phyloP scores from a whole-genome alignment of 129 eudicot species.

The Ambrosia trifida region DNA sequence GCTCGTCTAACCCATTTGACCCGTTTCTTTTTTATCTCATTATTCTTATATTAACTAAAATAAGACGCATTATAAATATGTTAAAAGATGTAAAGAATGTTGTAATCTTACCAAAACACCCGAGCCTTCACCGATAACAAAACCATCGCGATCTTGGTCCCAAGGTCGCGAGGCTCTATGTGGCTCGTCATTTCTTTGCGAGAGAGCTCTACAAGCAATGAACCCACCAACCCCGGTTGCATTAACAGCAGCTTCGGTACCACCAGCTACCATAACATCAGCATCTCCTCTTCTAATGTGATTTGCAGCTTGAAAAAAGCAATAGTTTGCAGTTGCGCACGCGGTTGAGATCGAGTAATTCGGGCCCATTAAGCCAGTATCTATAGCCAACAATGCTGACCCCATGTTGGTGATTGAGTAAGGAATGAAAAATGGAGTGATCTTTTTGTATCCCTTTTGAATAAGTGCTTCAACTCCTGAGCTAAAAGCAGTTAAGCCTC shows the following conservation, averaged over 20 bases:
- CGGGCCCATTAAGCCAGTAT: constrained; percentile 83
- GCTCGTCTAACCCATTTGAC: not conserved
- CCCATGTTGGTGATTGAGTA: constrained; percentile 85
- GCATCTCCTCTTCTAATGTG: constrained; percentile 90
- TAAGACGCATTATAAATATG: not conserved
- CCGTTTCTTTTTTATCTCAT: not conserved
- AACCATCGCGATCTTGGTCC: constrained; percentile 86
- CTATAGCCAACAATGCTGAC: constrained; percentile 79
- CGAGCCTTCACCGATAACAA: constrained; percentile 90
- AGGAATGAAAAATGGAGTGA: constrained; percentile 83
- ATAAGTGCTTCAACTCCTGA: constrained; percentile 70
- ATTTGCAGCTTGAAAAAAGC: constrained; percentile 80
- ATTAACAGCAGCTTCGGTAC: constrained; percentile 76
- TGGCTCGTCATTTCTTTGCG: constrained; percentile 80
- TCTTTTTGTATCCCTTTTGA: constrained; percentile 72
- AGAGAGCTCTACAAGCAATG: constrained; percentile 81
- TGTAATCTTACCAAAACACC: constrained; percentile 64
- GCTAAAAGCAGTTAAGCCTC: constrained; percentile 68
- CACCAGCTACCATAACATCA: constrained; percentile 81
- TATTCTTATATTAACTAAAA: not conserved
- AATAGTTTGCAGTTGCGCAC: constrained; percentile 84
- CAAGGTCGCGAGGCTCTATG: constrained; percentile 81
- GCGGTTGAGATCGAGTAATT: constrained; percentile 87
- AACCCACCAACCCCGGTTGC: constrained; percentile 83
- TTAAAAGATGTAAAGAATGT: not conserved